Conservation (phyloP, 2,329 filamentous ascomycete genomes). For the Aplosporella prunicola region DNA sequence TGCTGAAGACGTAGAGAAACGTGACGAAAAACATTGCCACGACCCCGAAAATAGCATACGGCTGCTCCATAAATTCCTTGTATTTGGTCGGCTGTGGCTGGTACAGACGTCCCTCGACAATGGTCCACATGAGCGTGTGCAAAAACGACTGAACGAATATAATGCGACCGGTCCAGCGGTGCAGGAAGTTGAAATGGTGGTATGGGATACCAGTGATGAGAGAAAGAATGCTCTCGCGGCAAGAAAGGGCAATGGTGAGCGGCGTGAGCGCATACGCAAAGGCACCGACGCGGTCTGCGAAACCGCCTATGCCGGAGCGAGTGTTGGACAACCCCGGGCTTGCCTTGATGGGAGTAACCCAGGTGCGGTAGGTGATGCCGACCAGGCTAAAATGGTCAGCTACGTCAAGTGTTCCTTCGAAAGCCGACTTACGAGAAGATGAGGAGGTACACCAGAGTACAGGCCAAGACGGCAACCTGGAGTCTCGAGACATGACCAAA, state of each 20-base stretch:
- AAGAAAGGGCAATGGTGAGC: slow-evolving; percentile 57
- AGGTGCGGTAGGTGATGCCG: slow-evolving; percentile 58
- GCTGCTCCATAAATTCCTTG: slow-evolving; percentile 48
- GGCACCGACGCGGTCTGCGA: slow-evolving; percentile 58
- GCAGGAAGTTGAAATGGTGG: slow-evolving; percentile 68
- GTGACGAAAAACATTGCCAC: slow-evolving; percentile 57
- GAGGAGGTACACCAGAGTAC: slow-evolving; percentile 52
- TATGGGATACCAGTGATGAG: slow-evolving; percentile 64
- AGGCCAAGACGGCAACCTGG: slow-evolving; percentile 53
- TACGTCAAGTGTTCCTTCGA: too few relatives aligned
- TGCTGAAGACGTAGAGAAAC: slow-evolving; percentile 52
- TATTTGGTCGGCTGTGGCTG: slow-evolving; percentile 58
- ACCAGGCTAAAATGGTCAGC: slow-evolving; percentile 37
- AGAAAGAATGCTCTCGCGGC: slow-evolving; percentile 60
- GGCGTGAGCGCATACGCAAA: slow-evolving; percentile 67
- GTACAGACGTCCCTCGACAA: slow-evolving; percentile 58
- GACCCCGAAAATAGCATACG: slow-evolving; percentile 65
- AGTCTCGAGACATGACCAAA: slow-evolving; percentile 61
- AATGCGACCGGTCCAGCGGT: slow-evolving; percentile 66
- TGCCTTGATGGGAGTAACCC: slow-evolving; percentile 59
- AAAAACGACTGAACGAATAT: slow-evolving; percentile 59
- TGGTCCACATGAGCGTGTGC: slow-evolving; percentile 62
- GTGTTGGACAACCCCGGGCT: slow-evolving; percentile 49
- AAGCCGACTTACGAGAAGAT: slow-evolving; percentile 47
- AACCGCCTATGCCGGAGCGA: slow-evolving; percentile 56